Base-by-base conservation (phyloP, 2,329 filamentous ascomycete genomes). In the Phyllosticta citriasiana region DNA sequence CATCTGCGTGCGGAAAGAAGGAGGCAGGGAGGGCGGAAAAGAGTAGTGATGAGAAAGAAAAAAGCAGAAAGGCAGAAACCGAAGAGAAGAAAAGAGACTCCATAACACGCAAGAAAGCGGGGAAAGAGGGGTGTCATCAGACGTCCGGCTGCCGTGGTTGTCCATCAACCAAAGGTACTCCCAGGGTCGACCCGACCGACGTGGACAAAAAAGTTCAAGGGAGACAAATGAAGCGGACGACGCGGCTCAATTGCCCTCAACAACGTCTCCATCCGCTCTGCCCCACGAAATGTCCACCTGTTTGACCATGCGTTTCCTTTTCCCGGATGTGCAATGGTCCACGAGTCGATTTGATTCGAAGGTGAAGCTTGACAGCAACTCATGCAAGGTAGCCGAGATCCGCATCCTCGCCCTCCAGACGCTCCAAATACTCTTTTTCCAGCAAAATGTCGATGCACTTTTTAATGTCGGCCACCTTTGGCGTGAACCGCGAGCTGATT, bases 371-470 rank as follows among this genome's bases (percentile, higher is more conserved):
- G 52, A 26, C 33, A 22, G 8, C 9, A 30, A 26, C 24, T 51
- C 33, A 97, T 68, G 93, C 93, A 66, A 97, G 85, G 75, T 97
- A 97, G 62, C 93, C 91, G 63, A 99, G 83, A 16, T 61, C 60
- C 25, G 55, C 55, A 72, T 97, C 91, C 71, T 97, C 94, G 60
- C 90, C 91, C 55, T 97, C 94, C 62, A 97, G 79, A 62, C 94
- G 89, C 80, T 99, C 94, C 56, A 99, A 84, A 71, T 99, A 99
- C 75, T 99, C 94, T 81, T 99, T 99, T 80, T 99, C 94, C 66
- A 99, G 87, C 51, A 99, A 82, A 66, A 96, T 96, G 76, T 99
- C 94, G 73, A 99, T 97, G 76, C 94, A 97, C 80, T 97, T 99
- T 81, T 99, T 99, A 83, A 99, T 99, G 68, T 99, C 94, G 16